Base-by-base conservation (phyloP, 257 asterid genomes). In the Cruciata laevipes region DNA sequence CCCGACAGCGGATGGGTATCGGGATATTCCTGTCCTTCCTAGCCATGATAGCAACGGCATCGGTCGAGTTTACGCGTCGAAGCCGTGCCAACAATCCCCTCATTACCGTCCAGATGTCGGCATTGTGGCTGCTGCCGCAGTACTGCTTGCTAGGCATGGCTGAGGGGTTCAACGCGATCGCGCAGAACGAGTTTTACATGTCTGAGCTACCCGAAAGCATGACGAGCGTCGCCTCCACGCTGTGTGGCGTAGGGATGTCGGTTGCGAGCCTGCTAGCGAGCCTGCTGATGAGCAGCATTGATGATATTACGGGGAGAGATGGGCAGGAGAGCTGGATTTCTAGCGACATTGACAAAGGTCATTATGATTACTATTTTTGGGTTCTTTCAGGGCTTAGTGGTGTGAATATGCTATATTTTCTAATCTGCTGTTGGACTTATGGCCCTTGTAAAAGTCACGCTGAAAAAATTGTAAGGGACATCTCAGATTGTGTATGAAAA, bases 51-150 rank as follows among this genome's bases (percentile, higher is more conserved):
- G 83, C 77, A 49, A 65, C 89, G 1, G 84, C 90, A 1, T 9
- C 23, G 0, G 85, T 85, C 1, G 98, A 91, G 73, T 63, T 68
- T 17, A 12, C 75, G 5, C 87, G 96, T 6, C 69, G 94, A 14
- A 60, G 53, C 17, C 31, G 30, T 0, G 85, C 83, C 13, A 63
- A 67, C 42, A 23, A 47, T 62, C 75, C 72, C 8, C 6, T 47
- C 57, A 66, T 73, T 0, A 20, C 33, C 5, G 61, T 65, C 2
- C 55, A 56, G 10, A 82, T 91, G 86, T 88, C 96, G 3, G 96
- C 96, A 0, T 16, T 86, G 65, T 91, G 95, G 95, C 76, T 91
- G 55, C 63, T 91, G 16, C 97, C 97, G 0, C 97, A 91, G 30
- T 55, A 85, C 23, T 68, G 75, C 72, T 74, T 88, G 57, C 14